Evolutionary conservation across 2,329 filamentous ascomycete species (phyloP).

Genomic region (Aureobasidium musti): DNA sequence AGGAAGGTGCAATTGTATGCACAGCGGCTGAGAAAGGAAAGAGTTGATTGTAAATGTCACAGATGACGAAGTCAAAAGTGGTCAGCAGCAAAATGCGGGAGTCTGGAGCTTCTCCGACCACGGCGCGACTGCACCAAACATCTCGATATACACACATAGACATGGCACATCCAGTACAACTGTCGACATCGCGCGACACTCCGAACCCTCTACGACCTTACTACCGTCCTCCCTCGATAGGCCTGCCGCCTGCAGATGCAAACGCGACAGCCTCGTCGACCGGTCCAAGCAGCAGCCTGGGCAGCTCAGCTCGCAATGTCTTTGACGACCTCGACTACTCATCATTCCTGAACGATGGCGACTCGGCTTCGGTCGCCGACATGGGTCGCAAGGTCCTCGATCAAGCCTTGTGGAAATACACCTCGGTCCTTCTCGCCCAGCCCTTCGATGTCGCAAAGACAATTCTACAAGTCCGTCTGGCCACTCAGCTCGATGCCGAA

Average conservation of each 20-base stretch:
- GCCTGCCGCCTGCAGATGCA: constrained; percentile 53
- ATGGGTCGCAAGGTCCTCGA: constrained; percentile 77
- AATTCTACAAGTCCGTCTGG: constrained; percentile 74
- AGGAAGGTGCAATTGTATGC: not conserved
- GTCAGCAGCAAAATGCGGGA: constrained; percentile 16
- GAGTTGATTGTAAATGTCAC: not conserved
- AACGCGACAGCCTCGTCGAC: constrained; percentile 37
- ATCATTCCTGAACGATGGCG: constrained; percentile 72
- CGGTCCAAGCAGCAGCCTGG: constrained; percentile 54
- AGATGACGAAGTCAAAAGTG: constrained; percentile 5
- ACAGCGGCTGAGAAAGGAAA: not conserved
- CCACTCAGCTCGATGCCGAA: constrained; percentile 38
- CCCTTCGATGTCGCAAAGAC: constrained; percentile 98
- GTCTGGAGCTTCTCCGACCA: constrained; percentile 9
- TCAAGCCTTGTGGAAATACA: constrained; percentile 88
- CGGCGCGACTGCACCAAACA: not conserved
- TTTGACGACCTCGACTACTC: constrained; percentile 91
- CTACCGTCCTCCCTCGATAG: constrained; percentile 70
- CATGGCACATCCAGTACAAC: constrained; percentile 38
- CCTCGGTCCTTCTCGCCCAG: constrained; percentile 82
- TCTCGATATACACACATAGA: not conserved
- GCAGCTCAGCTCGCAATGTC: constrained; percentile 73
- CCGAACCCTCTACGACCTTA: constrained; percentile 69
- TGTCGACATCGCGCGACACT: constrained; percentile 50
- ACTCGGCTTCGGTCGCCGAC: constrained; percentile 71